Evolutionary conservation across 176 grass and related monocot species (phyloP), one percentile per base, ranked within the genome.

Genomic region (Avena insularis): DNA sequence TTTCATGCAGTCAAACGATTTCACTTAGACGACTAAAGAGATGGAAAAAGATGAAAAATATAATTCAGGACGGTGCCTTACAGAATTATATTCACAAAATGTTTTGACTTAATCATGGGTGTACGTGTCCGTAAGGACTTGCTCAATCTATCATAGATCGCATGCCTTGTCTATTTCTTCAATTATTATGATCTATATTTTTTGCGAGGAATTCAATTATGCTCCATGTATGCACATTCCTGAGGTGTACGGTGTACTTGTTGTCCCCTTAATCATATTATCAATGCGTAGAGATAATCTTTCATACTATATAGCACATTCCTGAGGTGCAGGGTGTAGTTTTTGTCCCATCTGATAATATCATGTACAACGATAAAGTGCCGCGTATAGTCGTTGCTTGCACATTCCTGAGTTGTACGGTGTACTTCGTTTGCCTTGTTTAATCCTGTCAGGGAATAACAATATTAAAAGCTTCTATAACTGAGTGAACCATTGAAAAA

Each of bases 241-340:
- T 35, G 45, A 63, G 71, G 57, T 50, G 58, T 76, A 76, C 43
- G 19, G 82, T 64, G 71, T 84, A 84, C 62, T 27, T 75, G 14
- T 31, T 75, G 72, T 75, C 61, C 43, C 61, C 60, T 69, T 75
- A 89, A 86, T 77, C 83, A 70, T 86, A 43, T 31, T 86, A 43
- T 31, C 50, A 29, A 5, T 23, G 21, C 51, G 25, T 31, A 50
- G 27, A 21, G 48, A 53, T 75, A 53, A 15, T 13, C 73, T 54
- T 76, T 51, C 73, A 77, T 77, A 77, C 14, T 43, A 43, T 43
- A 43, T 77, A 55, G 49, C 38, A 69, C 63, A 69, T 54, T 38
- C 27, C 62, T 68, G 9, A 63, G 74, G 54, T 53, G 87, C 11
- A 72, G 53, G 43, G 74, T 71, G 87, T 89, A 84, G 75, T 79